Percentiles rank a stretch among this genome's conserved stretches.
These are phyloP conservation scores for Candida lessepsii DNA, from an alignment of 805 yeast genomes.

Conservation along the genomic window DNA sequence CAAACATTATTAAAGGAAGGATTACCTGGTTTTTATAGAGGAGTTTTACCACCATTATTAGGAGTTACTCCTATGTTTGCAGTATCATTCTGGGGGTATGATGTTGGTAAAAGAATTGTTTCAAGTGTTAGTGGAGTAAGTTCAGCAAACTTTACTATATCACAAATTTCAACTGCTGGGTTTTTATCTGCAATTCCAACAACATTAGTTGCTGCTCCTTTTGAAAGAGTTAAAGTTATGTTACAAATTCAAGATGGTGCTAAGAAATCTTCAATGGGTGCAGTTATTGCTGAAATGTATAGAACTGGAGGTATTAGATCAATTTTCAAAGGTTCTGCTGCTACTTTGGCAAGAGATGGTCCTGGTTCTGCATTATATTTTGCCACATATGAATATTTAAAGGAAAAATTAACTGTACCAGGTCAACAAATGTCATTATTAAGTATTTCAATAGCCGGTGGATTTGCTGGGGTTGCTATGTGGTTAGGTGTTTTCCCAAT, in stretches of 20 bases:
- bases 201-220: conserved; percentile 95
- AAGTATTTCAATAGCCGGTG: conserved; percentile 88
- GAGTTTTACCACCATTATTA: conserved; percentile 89
- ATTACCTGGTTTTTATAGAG: conserved; percentile 79
- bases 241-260: conserved; percentile 67
- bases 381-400: conserved; percentile 87
- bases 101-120: conserved; percentile 81
- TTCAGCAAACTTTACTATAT: conserved; percentile 51
- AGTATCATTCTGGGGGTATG: conserved; percentile 98
- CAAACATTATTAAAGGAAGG: conserved; percentile 75
- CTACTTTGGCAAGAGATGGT: conserved; percentile 94
- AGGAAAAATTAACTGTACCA: conserved; percentile 56
- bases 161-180: conserved; percentile 86
- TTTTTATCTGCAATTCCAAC: conserved; percentile 93
- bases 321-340: conserved; percentile 85
- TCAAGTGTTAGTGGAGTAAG: conserved; percentile 38
- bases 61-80: conserved; percentile 99
- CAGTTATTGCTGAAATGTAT: conserved; percentile 67
- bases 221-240: conserved; percentile 92
- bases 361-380: conserved; percentile 96
- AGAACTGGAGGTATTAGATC: conserved; percentile 80
- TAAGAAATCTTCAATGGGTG: conserved; percentile 45
- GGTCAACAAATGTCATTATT: conserved; percentile 58
- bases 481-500: conserved; percentile 96
- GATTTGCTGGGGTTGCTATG: conserved; percentile 95